These are phyloP conservation scores for Nemania abortiva DNA, from an alignment of 2,329 filamentous ascomycete species.

Conservation along the genomic window DNA sequence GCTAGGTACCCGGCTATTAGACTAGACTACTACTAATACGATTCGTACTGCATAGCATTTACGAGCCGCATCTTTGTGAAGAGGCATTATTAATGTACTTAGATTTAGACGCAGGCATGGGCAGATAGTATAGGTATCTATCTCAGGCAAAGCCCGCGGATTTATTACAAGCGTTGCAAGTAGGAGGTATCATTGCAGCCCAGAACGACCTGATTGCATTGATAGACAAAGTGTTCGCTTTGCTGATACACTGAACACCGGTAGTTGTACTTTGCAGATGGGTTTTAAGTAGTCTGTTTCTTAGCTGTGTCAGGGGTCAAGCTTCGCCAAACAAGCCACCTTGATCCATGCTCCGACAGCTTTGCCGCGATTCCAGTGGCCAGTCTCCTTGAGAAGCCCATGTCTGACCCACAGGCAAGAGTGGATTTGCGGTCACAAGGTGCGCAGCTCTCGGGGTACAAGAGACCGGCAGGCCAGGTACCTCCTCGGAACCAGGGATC, in stretches of 20 bases:
- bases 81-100: not conserved
- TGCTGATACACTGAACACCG: constrained; percentile 8
- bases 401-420: constrained; percentile 30
- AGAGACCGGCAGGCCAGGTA: constrained; percentile 28
- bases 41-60: not conserved
- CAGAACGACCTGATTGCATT: constrained; percentile 10
- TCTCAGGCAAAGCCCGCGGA: not conserved
- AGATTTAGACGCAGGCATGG: not conserved
- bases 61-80: constrained; percentile 14
- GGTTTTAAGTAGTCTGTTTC: constrained; percentile 18
- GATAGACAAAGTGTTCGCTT: constrained; percentile 19
- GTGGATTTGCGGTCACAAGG: constrained; percentile 43
- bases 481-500: constrained; percentile 21
- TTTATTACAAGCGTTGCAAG: not conserved
- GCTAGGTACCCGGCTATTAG: not conserved
- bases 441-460: constrained; percentile 34
- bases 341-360: constrained; percentile 29
- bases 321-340: constrained; percentile 35
- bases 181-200: constrained; percentile 9
- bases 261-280: constrained; percentile 28
- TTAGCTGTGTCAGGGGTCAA: constrained; percentile 33
- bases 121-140: not conserved
- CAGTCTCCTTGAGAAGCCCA: constrained; percentile 5
- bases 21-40: not conserved
- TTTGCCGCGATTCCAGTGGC: constrained; percentile 28